phyloP scores from a whole-genome alignment of 306 rosid genomes.

The Urtica urens region DNA sequence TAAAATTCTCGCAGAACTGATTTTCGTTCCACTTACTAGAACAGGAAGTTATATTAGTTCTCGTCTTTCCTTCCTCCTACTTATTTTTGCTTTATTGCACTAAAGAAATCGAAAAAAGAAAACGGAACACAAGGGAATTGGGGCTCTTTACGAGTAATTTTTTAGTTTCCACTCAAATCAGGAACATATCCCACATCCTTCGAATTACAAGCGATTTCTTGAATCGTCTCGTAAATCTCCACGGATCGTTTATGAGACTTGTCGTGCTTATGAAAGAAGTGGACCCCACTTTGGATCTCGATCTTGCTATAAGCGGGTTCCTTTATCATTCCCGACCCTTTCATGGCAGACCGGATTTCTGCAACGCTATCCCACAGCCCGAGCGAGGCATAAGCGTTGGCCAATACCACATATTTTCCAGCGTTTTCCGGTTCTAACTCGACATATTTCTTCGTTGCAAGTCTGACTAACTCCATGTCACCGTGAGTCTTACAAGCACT shows the following conservation, averaged over 20 bases:
- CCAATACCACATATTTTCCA: constrained; percentile 51
- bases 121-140: constrained; percentile 7
- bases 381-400: constrained; percentile 59
- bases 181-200: constrained; percentile 42
- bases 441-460: constrained; percentile 53
- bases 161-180: constrained; percentile 22
- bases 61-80: too few species aligned
- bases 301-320: constrained; percentile 74
- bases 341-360: constrained; percentile 48
- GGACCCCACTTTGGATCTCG: constrained; percentile 46
- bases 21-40: too few species aligned
- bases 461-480: constrained; percentile 40
- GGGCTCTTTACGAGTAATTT: constrained; percentile 6
- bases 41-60: too few species aligned
- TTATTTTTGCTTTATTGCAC: too few species aligned
- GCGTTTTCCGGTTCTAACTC: constrained; percentile 40
- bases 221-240: constrained; percentile 42
- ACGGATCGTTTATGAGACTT: constrained; percentile 32
- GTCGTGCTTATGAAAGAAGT: constrained; percentile 44
- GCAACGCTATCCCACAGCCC: constrained; percentile 63
- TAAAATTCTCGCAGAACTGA: too few species aligned
- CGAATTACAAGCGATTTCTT: constrained; percentile 32
- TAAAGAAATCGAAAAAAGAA: neutral
- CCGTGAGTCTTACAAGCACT: constrained; percentile 69
- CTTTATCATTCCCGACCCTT: constrained; percentile 43